A percentile compares a stretch with the other conserved stretches of the same genome.
These are phyloP conservation scores for Pseudogymnoascus sp. DNA, from an alignment of 2,329 filamentous ascomycete genomes.

Conservation along the genomic window DNA sequence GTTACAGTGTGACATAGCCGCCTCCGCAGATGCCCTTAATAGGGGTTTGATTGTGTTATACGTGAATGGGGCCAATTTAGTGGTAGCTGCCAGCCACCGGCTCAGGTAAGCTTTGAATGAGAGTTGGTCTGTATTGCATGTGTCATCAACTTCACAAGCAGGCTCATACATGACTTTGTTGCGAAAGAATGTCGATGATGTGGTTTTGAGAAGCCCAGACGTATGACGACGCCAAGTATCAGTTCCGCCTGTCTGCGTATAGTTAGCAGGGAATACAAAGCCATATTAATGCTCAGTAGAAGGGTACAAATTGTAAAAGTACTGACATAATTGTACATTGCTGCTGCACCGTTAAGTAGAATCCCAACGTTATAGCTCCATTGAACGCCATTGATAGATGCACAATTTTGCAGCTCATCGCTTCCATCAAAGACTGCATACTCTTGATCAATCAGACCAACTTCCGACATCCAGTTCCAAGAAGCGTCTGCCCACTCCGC, in stretches of 20 bases:
- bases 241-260: constrained; percentile 37
- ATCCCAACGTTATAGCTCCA: constrained; percentile 64
- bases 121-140: constrained; percentile 55
- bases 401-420: constrained; percentile 50
- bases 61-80: constrained; percentile 57
- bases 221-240: constrained; percentile 51
- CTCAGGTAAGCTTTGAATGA: constrained; percentile 58
- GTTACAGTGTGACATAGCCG: constrained; percentile 50
- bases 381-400: constrained; percentile 50
- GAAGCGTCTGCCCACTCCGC: constrained; percentile 66
- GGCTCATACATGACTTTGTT: constrained; percentile 55
- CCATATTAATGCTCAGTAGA: neutral
- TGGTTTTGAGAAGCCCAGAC: constrained; percentile 47
- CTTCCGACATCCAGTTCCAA: constrained; percentile 59
- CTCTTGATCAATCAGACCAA: constrained; percentile 51
- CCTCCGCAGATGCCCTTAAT: constrained; percentile 46
- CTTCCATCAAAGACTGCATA: constrained; percentile 59
- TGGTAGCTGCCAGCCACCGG: constrained; percentile 54
- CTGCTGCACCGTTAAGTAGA: constrained; percentile 58
- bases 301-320: neutral
- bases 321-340: constrained; percentile 59
- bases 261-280: neutral
- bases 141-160: constrained; percentile 53
- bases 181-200: constrained; percentile 49
- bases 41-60: constrained; percentile 44